phyloP scores from a whole-genome alignment of 768 basidiomycete genomes.

The Lentinula sp. region DNA sequence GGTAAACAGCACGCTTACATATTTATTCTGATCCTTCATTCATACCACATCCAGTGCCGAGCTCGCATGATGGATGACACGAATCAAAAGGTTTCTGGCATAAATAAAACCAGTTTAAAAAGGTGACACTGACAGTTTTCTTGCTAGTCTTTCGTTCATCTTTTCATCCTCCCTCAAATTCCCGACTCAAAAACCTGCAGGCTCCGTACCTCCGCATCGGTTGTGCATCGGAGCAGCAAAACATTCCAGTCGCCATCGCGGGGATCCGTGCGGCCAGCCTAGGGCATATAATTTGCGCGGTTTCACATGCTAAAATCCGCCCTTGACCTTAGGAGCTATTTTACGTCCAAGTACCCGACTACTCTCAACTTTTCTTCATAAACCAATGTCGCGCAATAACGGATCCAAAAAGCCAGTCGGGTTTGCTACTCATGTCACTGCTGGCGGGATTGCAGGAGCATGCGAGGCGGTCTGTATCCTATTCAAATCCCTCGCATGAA shows the following conservation, averaged over 20 bases:
- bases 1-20: background rate
- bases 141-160: background rate
- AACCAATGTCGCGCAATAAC: constrained; percentile 41
- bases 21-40: background rate
- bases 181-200: background rate
- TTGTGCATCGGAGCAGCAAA: background rate
- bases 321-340: background rate
- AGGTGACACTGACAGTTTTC: background rate
- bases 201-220: background rate
- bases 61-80: background rate
- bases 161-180: background rate
- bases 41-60: background rate
- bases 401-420: constrained; percentile 71
- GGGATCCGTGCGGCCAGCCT: background rate
- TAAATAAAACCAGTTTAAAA: background rate
- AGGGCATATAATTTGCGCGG: background rate
- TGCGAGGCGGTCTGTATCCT: constrained; percentile 74
- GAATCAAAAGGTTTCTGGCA: background rate
- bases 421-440: constrained; percentile 86
- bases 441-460: constrained; percentile 90
- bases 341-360: background rate
- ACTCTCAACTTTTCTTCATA: background rate
- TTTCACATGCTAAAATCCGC: constrained; percentile 2
- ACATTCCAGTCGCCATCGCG: background rate
- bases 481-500: background rate